phyloP scores from a whole-genome alignment of 1,139 yeast species.

The Suhomyces guaymorum region DNA sequence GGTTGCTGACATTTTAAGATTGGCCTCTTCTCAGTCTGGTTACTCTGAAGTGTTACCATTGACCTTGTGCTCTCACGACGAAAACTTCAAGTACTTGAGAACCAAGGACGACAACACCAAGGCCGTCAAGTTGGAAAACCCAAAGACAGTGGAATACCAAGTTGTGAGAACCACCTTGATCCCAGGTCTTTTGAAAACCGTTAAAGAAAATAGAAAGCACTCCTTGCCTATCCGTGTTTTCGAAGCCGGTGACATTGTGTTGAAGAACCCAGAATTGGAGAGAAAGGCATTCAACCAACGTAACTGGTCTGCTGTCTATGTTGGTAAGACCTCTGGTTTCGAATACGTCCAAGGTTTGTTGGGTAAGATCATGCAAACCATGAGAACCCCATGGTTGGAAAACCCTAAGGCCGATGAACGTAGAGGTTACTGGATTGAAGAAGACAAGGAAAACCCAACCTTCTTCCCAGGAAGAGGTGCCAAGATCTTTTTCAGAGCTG shows the following conservation, averaged over 20 bases:
- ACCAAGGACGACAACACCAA: constrained; percentile 67
- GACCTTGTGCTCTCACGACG: constrained; percentile 94
- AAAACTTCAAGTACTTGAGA: constrained; percentile 86
- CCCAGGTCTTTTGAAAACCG: constrained; percentile 94
- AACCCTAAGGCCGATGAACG: constrained; percentile 49
- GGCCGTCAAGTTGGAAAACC: constrained; percentile 92
- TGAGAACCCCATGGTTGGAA: constrained; percentile 83
- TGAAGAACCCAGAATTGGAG: constrained; percentile 77
- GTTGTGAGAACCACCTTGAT: constrained; percentile 93
- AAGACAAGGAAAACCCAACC: constrained; percentile 65
- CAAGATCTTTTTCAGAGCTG: constrained; percentile 68
- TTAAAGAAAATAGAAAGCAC: constrained; percentile 95
- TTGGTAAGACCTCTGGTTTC: constrained; percentile 94
- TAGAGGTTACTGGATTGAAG: constrained; percentile 87
- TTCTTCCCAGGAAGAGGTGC: constrained; percentile 99
- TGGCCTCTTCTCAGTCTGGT: constrained; percentile 91
- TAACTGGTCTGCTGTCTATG: constrained; percentile 91
- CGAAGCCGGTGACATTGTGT: constrained; percentile 92
- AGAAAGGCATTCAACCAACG: constrained; percentile 92
- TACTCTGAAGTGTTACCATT: constrained; percentile 96
- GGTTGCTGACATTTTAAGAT: constrained; percentile 84
- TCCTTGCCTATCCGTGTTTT: constrained; percentile 92
- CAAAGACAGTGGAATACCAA: constrained; percentile 95
- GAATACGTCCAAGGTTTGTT: constrained; percentile 92
- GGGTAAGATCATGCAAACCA: constrained; percentile 94